These are phyloP conservation scores for Neurospora sp. DNA, from an alignment of 2,329 filamentous ascomycete species.

Conservation along the genomic window DNA sequence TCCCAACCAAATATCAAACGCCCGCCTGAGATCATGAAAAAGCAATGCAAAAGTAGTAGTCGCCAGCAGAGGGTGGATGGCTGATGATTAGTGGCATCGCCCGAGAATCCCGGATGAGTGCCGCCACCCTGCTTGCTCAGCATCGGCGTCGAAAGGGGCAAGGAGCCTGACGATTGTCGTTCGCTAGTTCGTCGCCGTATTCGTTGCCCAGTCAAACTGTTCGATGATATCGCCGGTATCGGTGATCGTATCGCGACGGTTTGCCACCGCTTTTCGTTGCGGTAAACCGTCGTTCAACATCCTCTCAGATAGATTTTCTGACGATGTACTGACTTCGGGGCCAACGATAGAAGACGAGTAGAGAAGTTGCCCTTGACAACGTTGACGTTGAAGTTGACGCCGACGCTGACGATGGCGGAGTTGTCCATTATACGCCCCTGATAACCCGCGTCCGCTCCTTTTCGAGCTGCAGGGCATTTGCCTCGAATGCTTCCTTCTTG, in stretches of 20 bases:
- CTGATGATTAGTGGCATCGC: neutral
- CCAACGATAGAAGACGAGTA: neutral
- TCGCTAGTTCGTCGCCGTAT: neutral
- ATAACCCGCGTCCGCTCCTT: conserved; percentile 89
- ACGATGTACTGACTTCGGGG: neutral
- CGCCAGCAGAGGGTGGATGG: neutral
- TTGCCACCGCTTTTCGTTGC: neutral
- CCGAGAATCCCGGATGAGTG: neutral
- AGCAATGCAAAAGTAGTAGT: neutral
- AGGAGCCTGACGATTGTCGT: neutral
- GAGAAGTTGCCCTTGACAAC: neutral
- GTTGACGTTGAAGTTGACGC: neutral
- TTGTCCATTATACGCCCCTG: conserved; percentile 62
- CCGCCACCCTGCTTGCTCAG: neutral
- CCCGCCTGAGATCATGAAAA: neutral
- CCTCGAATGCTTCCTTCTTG: conserved; percentile 93
- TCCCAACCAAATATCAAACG: neutral
- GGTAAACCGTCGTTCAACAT: neutral
- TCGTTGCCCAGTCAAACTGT: neutral
- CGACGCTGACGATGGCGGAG: neutral
- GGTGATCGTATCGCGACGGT: neutral
- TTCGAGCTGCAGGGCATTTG: conserved; percentile 87
- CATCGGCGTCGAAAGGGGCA: neutral
- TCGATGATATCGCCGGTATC: neutral
- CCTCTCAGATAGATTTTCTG: neutral